phyloP scores from a whole-genome alignment of 106 monocot species.

The Xerophyta viscosa region DNA sequence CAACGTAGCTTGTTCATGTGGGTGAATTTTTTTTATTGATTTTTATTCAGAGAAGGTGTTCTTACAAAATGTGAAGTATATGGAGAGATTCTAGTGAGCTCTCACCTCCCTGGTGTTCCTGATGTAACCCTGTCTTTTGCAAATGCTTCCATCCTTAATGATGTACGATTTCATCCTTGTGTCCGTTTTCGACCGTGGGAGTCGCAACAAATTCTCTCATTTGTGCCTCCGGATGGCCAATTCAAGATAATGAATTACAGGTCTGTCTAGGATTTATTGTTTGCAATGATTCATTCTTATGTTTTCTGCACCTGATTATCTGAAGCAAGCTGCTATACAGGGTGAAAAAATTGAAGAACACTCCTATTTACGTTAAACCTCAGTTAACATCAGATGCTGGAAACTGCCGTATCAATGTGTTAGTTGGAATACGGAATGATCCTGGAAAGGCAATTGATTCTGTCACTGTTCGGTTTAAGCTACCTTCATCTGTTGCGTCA shows the following conservation, averaged over 20 bases:
- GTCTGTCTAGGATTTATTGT: slow-evolving; percentile 11
- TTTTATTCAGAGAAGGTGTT: slow-evolving; percentile 44
- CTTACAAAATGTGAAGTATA: slow-evolving; percentile 74
- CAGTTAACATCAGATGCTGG: slow-evolving; percentile 66
- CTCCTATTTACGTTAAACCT: slow-evolving; percentile 87
- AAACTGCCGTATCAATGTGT: slow-evolving; percentile 57
- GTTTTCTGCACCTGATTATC: not conserved
- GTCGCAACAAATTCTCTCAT: slow-evolving; percentile 53
- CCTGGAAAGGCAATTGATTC: slow-evolving; percentile 75
- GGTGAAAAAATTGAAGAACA: slow-evolving; percentile 74
- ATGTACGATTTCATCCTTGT: slow-evolving; percentile 82
- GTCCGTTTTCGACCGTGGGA: slow-evolving; percentile 87
- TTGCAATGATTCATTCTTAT: not conserved
- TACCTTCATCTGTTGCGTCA: slow-evolving; percentile 56
- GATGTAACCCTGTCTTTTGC: slow-evolving; percentile 72
- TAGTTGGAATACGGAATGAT: slow-evolving; percentile 82
- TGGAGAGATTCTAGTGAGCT: slow-evolving; percentile 75
- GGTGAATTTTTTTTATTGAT: not conserved
- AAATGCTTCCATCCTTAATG: slow-evolving; percentile 54
- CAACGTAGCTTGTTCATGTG: too few species aligned
- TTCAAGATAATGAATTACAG: slow-evolving; percentile 83
- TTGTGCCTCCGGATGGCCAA: slow-evolving; percentile 81
- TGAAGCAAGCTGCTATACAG: slow-evolving; percentile 15
- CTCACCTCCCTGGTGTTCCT: slow-evolving; percentile 62
- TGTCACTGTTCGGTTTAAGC: slow-evolving; percentile 59